Percentiles rank a stretch among this genome's conserved stretches.
Conservation (phyloP, 306 rosid species). For the Cicer arietinum region DNA sequence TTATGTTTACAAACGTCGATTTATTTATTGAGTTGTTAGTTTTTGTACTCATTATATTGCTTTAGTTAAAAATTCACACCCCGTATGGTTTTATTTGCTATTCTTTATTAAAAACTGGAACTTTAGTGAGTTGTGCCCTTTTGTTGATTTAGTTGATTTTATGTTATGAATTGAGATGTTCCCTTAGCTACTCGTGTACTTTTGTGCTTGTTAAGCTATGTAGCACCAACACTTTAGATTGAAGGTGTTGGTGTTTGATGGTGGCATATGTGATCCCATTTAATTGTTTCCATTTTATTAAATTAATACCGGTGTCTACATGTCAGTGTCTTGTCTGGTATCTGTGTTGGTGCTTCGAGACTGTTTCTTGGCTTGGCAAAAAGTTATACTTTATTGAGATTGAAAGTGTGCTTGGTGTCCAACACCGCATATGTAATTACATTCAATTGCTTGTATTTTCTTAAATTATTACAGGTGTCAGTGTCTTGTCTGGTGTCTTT, state of each 20-base stretch:
- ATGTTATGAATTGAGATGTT: constrained; percentile 3
- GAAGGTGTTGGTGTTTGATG: background rate
- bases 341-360: background rate
- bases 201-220: background rate
- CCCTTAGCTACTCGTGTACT: background rate
- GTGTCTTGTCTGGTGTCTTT: too few relatives aligned
- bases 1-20: background rate
- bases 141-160: constrained; percentile 34
- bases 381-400: background rate
- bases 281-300: too few relatives aligned
- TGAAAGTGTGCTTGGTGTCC: background rate
- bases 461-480: too few relatives aligned
- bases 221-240: background rate
- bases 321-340: too few relatives aligned
- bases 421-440: too few relatives aligned
- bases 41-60: constrained; percentile 1
- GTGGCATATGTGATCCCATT: background rate
- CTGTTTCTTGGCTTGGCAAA: constrained; percentile 1
- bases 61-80: background rate
- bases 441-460: too few relatives aligned
- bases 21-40: constrained; percentile 1
- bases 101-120: constrained; percentile 2
- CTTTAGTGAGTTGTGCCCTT: constrained; percentile 13
- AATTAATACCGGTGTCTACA: too few relatives aligned
- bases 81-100: background rate